Conservation (phyloP, 257 asterid genomes). For the Dorcoceras hygrometricum region DNA sequence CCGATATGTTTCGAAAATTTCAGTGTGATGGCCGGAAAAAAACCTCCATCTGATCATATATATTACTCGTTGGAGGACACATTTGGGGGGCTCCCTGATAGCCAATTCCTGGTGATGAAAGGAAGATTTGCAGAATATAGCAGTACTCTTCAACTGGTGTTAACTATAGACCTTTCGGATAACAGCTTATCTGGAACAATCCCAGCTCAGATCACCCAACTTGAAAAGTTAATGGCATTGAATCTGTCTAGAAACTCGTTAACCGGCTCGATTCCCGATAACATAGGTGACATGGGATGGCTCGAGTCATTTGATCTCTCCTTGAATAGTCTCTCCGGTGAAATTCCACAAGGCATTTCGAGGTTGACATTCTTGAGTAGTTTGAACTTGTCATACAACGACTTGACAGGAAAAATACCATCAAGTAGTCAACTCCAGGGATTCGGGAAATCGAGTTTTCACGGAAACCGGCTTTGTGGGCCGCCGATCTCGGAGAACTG, state of each 20-base stretch:
- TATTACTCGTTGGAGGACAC: conserved; percentile 16
- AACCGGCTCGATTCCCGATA: conserved; percentile 31
- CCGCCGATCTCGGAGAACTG: conserved; percentile 10
- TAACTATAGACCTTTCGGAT: conserved; percentile 23
- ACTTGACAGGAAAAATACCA: conserved; percentile 31
- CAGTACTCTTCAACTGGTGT: conserved; percentile 8
- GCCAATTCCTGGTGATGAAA: conserved; percentile 18
- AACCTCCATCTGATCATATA: conserved; percentile 3
- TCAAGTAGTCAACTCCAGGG: conserved; percentile 34
- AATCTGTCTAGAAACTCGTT: conserved; percentile 29
- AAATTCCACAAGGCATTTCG: conserved; percentile 28
- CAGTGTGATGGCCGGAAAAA: conserved; percentile 25
- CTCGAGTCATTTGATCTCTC: conserved; percentile 41
- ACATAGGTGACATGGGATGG: conserved; percentile 23
- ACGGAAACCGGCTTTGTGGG: conserved; percentile 23
- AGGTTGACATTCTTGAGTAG: conserved; percentile 28
- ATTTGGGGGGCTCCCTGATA: conserved; percentile 18
- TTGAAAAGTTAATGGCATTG: conserved; percentile 6
- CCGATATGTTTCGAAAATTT: conserved; percentile 31
- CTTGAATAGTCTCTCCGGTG: conserved; percentile 27
- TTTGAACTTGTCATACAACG: conserved; percentile 34
- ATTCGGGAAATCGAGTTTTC: neutral
- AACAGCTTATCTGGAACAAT: conserved; percentile 18
- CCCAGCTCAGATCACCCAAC: conserved; percentile 9
- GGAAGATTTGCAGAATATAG: conserved; percentile 19